Conservation (phyloP, 2,329 filamentous ascomycete genomes). For the Arthroderma sp. region DNA sequence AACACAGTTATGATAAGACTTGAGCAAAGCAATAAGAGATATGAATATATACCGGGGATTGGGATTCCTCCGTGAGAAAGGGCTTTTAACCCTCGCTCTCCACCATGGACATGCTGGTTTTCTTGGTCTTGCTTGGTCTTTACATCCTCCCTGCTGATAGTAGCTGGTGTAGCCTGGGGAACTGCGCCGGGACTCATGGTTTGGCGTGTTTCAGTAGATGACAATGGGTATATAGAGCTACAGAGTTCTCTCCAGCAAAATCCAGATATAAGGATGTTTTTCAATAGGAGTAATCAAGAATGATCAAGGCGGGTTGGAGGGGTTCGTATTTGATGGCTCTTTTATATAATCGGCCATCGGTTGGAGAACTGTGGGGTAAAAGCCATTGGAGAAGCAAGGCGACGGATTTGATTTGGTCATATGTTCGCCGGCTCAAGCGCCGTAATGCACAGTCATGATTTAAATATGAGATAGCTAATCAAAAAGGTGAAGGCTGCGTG, state of each 20-base stretch:
- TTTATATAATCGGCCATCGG: not conserved
- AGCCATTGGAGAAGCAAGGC: not conserved
- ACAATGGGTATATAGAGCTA: not conserved
- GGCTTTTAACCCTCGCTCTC: slow-evolving; percentile 18
- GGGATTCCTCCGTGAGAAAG: slow-evolving; percentile 18
- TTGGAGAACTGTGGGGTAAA: not conserved
- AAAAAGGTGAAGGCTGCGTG: no score
- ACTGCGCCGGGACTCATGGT: slow-evolving; percentile 18
- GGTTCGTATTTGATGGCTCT: not conserved
- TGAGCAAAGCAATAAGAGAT: not conserved
- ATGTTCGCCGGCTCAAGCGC: not conserved
- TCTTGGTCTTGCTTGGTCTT: slow-evolving; percentile 8
- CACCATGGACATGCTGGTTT: slow-evolving; percentile 17
- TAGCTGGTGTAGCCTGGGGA: slow-evolving; percentile 11
- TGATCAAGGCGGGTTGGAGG: not conserved
- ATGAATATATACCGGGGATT: slow-evolving; percentile 9
- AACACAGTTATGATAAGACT: not conserved
- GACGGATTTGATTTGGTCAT: not conserved
- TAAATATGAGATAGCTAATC: no score
- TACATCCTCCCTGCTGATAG: slow-evolving; percentile 10
- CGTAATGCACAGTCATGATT: not conserved
- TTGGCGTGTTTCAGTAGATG: not conserved
- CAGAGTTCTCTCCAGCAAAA: not conserved
- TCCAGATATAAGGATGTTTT: not conserved
- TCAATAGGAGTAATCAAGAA: not conserved